Evolutionary conservation across 2,329 filamentous ascomycete species (phyloP).

Genomic region (Esteya vermicola): DNA sequence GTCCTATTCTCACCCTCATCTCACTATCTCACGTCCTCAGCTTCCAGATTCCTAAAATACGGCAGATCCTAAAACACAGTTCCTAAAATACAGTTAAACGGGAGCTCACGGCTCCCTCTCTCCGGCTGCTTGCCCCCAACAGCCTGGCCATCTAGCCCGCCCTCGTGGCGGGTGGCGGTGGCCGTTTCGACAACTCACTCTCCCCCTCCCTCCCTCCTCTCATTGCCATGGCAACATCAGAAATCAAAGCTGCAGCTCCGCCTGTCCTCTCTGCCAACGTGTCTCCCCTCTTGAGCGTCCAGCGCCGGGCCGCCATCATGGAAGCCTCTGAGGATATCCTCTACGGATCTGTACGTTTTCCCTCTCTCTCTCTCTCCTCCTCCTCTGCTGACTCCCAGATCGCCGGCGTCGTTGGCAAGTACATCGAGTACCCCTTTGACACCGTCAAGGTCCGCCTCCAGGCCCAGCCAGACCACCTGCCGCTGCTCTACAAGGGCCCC

Average conservation of each 20-base stretch:
- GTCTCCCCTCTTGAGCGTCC: slow-evolving; percentile 6
- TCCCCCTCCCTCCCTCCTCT: background rate
- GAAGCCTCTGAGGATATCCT: slow-evolving; percentile 75
- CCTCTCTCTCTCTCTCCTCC: too few relatives aligned
- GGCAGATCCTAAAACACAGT: too few relatives aligned
- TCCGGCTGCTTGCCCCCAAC: background rate
- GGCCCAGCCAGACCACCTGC: slow-evolving; percentile 77
- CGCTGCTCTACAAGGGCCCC: slow-evolving; percentile 70
- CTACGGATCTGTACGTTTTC: slow-evolving; percentile 64
- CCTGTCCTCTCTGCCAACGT: background rate
- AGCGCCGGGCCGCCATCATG: slow-evolving; percentile 26
- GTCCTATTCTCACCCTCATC: too few relatives aligned
- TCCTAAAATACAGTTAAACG: too few relatives aligned
- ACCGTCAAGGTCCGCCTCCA: slow-evolving; percentile 96
- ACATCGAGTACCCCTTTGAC: slow-evolving; percentile 97
- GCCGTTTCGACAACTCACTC: too few relatives aligned
- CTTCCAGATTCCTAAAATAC: too few relatives aligned
- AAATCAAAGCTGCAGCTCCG: background rate
- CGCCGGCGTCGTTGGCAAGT: slow-evolving; percentile 82
- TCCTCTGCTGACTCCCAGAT: slow-evolving; percentile 29
- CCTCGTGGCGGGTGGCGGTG: background rate
- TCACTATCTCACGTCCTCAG: too few relatives aligned
- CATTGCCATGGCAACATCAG: background rate
- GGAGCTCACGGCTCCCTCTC: background rate
- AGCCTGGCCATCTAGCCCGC: background rate